Conservation (phyloP, 1,139 yeast species). For the Yamadazyma triangularis region DNA sequence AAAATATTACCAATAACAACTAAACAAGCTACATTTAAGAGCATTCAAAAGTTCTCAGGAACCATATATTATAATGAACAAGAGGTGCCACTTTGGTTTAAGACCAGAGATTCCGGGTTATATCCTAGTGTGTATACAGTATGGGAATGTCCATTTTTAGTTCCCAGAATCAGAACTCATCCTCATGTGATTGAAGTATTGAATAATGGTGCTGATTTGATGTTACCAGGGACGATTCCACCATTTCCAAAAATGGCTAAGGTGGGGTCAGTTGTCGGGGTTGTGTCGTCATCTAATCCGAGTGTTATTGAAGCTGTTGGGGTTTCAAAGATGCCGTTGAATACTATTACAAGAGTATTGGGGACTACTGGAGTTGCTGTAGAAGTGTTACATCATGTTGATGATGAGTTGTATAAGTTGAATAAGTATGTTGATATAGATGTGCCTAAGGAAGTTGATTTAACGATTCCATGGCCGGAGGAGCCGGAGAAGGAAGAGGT, state of each 20-base stretch:
- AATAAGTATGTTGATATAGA: slow-evolving; percentile 45
- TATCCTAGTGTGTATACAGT: slow-evolving; percentile 71
- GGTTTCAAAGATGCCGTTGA: slow-evolving; percentile 49
- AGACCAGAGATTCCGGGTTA: slow-evolving; percentile 48
- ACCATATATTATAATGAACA: slow-evolving; percentile 59
- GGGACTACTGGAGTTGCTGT: slow-evolving; percentile 71
- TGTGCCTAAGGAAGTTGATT: slow-evolving; percentile 28
- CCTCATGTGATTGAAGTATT: slow-evolving; percentile 62
- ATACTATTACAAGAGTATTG: slow-evolving; percentile 35
- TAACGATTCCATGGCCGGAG: slow-evolving; percentile 18
- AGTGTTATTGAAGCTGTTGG: slow-evolving; percentile 76
- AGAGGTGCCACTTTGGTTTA: slow-evolving; percentile 72
- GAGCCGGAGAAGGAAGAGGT: slow-evolving; percentile 8
- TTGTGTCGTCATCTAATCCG: slow-evolving; percentile 60
- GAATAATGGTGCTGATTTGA: slow-evolving; percentile 78
- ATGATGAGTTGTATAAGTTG: slow-evolving; percentile 49
- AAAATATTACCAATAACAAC: slow-evolving; percentile 55
- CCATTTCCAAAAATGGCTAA: slow-evolving; percentile 56
- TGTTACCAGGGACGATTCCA: slow-evolving; percentile 86
- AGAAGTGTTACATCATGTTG: slow-evolving; percentile 47
- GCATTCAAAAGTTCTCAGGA: slow-evolving; percentile 53
- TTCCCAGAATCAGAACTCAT: slow-evolving; percentile 71
- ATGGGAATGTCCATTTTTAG: slow-evolving; percentile 63
- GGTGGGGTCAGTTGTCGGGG: slow-evolving; percentile 63
- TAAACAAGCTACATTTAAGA: slow-evolving; percentile 63